phyloP scores from a whole-genome alignment of 805 yeast species.

The Starmerella khaoyaiensis region DNA sequence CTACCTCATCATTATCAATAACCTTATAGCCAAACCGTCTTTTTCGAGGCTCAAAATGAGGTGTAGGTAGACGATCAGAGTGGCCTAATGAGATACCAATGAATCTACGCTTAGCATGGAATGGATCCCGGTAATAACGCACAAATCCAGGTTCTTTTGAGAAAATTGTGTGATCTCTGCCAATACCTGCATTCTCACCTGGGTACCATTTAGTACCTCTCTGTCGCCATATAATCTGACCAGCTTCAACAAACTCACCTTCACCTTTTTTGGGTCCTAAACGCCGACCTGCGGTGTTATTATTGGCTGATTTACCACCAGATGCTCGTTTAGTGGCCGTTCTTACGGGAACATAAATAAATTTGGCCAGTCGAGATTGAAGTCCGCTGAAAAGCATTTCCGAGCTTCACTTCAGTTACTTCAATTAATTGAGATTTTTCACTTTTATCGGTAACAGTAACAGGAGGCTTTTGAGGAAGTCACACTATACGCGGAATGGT shows the following conservation, averaged over 20 bases:
- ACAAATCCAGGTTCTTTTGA: constrained; percentile 91
- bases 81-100: constrained; percentile 71
- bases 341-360: constrained; percentile 38
- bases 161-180: constrained; percentile 84
- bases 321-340: constrained; percentile 88
- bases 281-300: constrained; percentile 90
- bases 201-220: constrained; percentile 92
- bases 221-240: constrained; percentile 83
- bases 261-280: constrained; percentile 83
- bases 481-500: background rate
- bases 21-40: constrained; percentile 69
- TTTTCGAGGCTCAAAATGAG: constrained; percentile 78
- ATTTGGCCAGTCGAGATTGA: constrained; percentile 16
- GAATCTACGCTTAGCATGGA: constrained; percentile 84
- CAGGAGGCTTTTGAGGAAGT: too few relatives aligned
- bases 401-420: background rate
- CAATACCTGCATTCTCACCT: constrained; percentile 74
- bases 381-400: constrained; percentile 10
- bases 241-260: constrained; percentile 60
- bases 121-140: constrained; percentile 83
- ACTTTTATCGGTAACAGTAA: too few relatives aligned
- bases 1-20: constrained; percentile 38
- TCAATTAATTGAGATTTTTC: constrained; percentile 1
- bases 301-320: constrained; percentile 87
- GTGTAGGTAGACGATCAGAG: constrained; percentile 60